Evolutionary conservation across 164 flowering plant genomes (phyloP).

Genomic region (Nelumbo lutea): DNA sequence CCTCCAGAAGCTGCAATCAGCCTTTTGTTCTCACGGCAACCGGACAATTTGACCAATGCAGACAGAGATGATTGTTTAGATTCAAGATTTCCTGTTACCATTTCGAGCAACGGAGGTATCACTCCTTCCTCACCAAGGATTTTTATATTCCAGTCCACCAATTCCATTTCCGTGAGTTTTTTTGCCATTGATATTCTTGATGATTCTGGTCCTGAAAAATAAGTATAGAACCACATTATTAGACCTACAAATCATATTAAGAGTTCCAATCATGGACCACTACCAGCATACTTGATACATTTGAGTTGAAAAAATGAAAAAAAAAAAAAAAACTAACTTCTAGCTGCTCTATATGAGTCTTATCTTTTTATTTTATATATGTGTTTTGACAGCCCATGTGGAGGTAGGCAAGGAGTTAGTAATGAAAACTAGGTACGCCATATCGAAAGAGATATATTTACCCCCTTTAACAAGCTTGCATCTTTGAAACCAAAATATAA

Average conservation of each 20-base stretch:
- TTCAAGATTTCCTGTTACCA: slow-evolving; percentile 45
- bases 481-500: not conserved
- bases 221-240: slow-evolving; percentile 7
- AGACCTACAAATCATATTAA: slow-evolving; percentile 4
- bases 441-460: not conserved
- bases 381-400: too few relatives aligned
- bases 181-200: slow-evolving; percentile 41
- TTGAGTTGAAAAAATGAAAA: too few relatives aligned
- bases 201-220: slow-evolving; percentile 42
- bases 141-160: slow-evolving; percentile 38
- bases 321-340: too few relatives aligned
- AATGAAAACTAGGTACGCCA: not conserved
- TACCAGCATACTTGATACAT: not conserved
- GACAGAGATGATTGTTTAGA: slow-evolving; percentile 42
- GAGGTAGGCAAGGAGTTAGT: not conserved
- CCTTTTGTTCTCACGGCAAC: slow-evolving; percentile 42
- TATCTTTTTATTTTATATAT: too few relatives aligned
- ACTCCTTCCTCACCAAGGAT: slow-evolving; percentile 60
- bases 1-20: slow-evolving; percentile 52
- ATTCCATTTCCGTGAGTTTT: slow-evolving; percentile 39
- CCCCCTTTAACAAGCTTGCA: not conserved
- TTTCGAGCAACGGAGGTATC: slow-evolving; percentile 51
- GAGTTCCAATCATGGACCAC: not conserved
- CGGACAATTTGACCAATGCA: slow-evolving; percentile 42
- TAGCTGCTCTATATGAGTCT: too few relatives aligned